A percentile compares a stretch with the other conserved stretches of the same genome.
Conservation (phyloP, 331 rosid genomes). For the Telfairia occidentalis region DNA sequence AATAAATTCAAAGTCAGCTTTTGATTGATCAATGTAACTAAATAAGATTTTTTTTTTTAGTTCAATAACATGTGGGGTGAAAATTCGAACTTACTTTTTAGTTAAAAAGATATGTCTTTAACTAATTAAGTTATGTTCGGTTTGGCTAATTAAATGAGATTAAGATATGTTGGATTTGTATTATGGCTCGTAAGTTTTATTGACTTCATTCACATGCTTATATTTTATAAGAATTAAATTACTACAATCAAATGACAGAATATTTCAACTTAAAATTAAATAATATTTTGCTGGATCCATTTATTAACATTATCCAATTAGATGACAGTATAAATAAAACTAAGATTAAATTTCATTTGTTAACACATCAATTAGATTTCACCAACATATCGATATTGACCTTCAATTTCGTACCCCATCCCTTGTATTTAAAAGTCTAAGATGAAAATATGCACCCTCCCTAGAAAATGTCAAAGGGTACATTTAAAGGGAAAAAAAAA, state of each 20-base stretch:
- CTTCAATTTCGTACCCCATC: neutral
- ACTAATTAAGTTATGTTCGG: too few species aligned
- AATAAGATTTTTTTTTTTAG: too few species aligned
- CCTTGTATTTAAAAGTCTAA: neutral
- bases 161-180: too few species aligned
- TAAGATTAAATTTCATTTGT: neutral
- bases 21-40: neutral
- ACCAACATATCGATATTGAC: neutral
- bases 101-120: too few species aligned
- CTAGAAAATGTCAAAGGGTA: neutral
- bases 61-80: too few species aligned
- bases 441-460: neutral
- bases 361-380: neutral
- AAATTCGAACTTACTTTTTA: too few species aligned
- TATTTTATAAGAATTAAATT: too few species aligned
- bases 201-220: neutral
- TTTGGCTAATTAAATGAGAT: too few species aligned
- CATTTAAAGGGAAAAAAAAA: neutral
- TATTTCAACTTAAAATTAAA: too few species aligned
- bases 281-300: neutral
- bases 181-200: too few species aligned
- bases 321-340: neutral
- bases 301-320: neutral
- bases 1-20: conserved; percentile 2
- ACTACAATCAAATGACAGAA: too few species aligned